These are phyloP conservation scores for Coniochaeta hoffmannii DNA, from an alignment of 2,329 filamentous ascomycete species.

Conservation along the genomic window DNA sequence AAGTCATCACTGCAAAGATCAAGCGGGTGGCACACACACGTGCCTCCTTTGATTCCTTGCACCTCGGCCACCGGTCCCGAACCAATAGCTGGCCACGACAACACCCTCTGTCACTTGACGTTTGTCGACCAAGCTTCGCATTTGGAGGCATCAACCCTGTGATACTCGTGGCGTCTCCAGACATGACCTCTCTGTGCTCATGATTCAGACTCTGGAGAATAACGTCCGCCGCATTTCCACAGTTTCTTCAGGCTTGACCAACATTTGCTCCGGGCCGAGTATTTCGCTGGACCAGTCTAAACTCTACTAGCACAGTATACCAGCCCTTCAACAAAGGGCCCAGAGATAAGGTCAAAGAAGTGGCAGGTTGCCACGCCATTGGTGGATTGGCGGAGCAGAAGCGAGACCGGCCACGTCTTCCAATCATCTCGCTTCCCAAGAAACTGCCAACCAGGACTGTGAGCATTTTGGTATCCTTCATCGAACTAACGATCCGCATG, in stretches of 20 bases:
- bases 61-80: neutral
- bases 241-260: too few relatives aligned
- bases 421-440: slow-evolving; percentile 1
- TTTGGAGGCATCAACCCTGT: too few relatives aligned
- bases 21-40: neutral
- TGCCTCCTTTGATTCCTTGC: neutral
- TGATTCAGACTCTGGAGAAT: too few relatives aligned
- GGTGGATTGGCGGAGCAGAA: neutral
- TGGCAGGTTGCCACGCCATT: neutral
- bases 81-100: neutral
- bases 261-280: too few relatives aligned
- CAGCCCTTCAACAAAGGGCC: neutral
- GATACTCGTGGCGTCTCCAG: too few relatives aligned
- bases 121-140: too few relatives aligned
- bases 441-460: neutral
- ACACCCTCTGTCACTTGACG: too few relatives aligned
- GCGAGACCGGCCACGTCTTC: neutral
- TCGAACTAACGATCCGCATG: neutral
- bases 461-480: neutral
- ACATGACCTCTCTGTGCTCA: too few relatives aligned
- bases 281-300: too few relatives aligned
- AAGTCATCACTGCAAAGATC: neutral
- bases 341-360: neutral
- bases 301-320: too few relatives aligned
- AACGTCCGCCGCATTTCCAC: too few relatives aligned